Evolutionary conservation across 148 eudicot species (phyloP), one percentile per base, ranked within the genome.

Genomic region (Amaranthus hypochondriacus): DNA sequence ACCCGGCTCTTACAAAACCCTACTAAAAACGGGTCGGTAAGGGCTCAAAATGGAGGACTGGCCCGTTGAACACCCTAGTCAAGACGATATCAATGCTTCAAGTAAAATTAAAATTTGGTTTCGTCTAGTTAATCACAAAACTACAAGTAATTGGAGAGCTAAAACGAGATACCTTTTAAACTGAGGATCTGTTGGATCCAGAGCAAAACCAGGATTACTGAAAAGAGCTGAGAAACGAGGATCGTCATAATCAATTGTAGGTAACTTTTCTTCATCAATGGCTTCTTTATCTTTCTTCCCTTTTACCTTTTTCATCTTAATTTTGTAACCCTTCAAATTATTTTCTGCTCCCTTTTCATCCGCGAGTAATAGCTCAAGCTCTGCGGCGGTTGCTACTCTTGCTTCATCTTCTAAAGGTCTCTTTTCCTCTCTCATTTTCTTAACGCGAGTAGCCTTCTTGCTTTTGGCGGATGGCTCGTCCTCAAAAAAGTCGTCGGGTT

Each of bases 141-240:
- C 18, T 18, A 18, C 8, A 43, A 13, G 0, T 0, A 28, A 54
- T 50, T 42, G 4, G 10, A 60, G 4, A 72, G 11, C 39, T 10
- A 63, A 64, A 12, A 46, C 48, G 61, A 69, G 0, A 62, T 82
- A 96, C 99, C 99, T 92, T 80, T 90, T 90, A 80, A 86, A 96
- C 43, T 90, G 89, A 72, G 99, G 97, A 81, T 92, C 97, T 7
- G 99, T 96, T 52, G 99, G 99, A 77, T 96, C 99, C 85, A 89
- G 78, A 62, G 94, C 89, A 83, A 72, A 92, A 48, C 68, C 80
- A 55, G 89, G 97, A 62, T 86, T 82, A 11, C 65, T 87, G 75
- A 90, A 85, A 58, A 86, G 80, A 69, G 81, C 79, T 7, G 96
- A 85, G 72, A 96, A 96, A 59, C 99, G 89, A 5, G 94, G 92